Conservation (phyloP, 345 rosid species). For the Aurinia saxatilis region DNA sequence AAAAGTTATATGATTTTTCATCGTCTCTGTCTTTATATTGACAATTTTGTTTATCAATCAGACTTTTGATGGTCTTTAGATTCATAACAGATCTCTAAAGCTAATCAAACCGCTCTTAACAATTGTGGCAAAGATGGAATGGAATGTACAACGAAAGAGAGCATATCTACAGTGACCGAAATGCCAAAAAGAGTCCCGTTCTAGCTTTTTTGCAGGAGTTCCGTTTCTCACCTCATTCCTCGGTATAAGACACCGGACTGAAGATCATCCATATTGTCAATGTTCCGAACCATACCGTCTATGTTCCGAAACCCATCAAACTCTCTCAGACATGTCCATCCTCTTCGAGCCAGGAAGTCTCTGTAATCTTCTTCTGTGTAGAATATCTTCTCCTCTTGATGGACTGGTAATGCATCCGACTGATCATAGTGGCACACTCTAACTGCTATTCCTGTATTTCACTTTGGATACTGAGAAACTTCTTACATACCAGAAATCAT, state of each 20-base stretch:
- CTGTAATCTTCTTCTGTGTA: slow-evolving; percentile 83
- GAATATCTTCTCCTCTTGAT: slow-evolving; percentile 69
- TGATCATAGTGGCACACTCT: slow-evolving; percentile 76
- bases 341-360: slow-evolving; percentile 59
- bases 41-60: background rate
- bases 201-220: background rate
- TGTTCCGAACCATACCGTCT: slow-evolving; percentile 65
- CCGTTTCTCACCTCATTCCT: slow-evolving; percentile 44
- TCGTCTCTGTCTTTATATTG: background rate
- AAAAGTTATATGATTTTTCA: too few relatives aligned
- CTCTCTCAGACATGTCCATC: slow-evolving; percentile 75
- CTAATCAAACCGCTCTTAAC: background rate
- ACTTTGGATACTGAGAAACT: background rate
- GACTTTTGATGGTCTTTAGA: background rate
- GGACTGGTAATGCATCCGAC: slow-evolving; percentile 65
- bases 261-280: slow-evolving; percentile 84
- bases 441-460: slow-evolving; percentile 50
- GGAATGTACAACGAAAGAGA: background rate
- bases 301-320: slow-evolving; percentile 59
- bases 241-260: slow-evolving; percentile 71
- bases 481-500: background rate
- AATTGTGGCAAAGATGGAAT: background rate
- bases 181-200: background rate
- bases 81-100: background rate
- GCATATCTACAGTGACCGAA: background rate